Percentiles rank a stretch among this genome's conserved stretches.
These are phyloP conservation scores for Pharnaceum exiguum DNA, from an alignment of 148 eudicot genomes.

Conservation along the genomic window DNA sequence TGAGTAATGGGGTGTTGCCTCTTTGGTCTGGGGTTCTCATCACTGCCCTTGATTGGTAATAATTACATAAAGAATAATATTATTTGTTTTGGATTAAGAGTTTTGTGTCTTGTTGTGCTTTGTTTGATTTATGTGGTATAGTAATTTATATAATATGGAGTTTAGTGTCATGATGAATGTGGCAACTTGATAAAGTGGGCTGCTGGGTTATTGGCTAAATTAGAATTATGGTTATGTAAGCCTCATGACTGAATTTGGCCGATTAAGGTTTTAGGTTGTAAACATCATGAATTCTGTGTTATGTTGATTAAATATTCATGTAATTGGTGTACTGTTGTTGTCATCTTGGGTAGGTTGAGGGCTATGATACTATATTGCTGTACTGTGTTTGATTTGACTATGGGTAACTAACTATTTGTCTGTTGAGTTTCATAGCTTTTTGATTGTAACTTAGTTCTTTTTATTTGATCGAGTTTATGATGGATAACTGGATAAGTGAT, in stretches of 20 bases:
- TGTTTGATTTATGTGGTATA: neutral
- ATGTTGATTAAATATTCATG: neutral
- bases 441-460: neutral
- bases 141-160: neutral
- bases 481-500: too few species aligned
- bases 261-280: too few species aligned
- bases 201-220: too few species aligned
- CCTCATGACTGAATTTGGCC: too few species aligned
- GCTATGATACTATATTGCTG: neutral
- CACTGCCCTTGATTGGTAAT: constrained; percentile 89
- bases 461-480: neutral
- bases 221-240: too few species aligned
- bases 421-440: neutral
- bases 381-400: neutral
- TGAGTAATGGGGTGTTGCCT: constrained; percentile 73
- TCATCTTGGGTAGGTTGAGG: neutral
- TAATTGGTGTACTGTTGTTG: too few species aligned
- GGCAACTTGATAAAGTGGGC: too few species aligned
- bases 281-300: neutral
- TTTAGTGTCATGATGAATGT: neutral
- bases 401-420: neutral
- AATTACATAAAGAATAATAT: neutral
- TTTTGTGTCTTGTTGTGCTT: neutral
- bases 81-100: neutral
- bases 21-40: constrained; percentile 96